Evolutionary conservation across 2,329 filamentous ascomycete species (phyloP).

Genomic region (Trichoderma koningii): DNA sequence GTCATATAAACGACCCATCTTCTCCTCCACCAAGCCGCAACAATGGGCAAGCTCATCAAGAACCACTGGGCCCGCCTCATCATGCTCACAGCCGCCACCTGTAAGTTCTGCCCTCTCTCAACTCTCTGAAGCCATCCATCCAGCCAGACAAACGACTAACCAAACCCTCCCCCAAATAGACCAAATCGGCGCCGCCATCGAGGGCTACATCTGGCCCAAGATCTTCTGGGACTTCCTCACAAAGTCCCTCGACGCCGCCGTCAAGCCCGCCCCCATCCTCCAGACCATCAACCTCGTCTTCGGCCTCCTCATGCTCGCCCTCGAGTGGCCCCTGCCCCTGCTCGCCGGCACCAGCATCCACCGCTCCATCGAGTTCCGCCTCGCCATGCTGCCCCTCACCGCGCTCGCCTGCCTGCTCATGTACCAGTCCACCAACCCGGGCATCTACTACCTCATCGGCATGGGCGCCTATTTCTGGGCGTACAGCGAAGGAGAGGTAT

Average conservation of each 20-base stretch:
- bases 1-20: neutral
- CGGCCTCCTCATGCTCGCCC: conserved; percentile 74
- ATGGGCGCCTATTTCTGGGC: conserved; percentile 93
- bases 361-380: conserved; percentile 81
- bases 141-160: neutral
- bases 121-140: no score
- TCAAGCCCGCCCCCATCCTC: conserved; percentile 83
- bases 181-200: conserved; percentile 79
- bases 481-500: conserved; percentile 93
- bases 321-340: conserved; percentile 85
- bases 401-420: conserved; percentile 74
- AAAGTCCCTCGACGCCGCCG: conserved; percentile 80
- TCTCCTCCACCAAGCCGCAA: conserved; percentile 32
- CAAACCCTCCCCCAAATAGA: conserved; percentile 70
- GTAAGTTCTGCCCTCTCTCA: conserved; percentile 50
- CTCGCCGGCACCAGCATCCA: conserved; percentile 79
- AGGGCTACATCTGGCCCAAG: conserved; percentile 97
- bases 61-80: conserved; percentile 98
- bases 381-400: conserved; percentile 79
- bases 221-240: conserved; percentile 98
- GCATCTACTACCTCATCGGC: conserved; percentile 86
- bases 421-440: conserved; percentile 91
- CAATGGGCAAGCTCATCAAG: conserved; percentile 98
- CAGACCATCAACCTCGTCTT: conserved; percentile 88
- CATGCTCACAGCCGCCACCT: conserved; percentile 77